phyloP scores from a whole-genome alignment of 768 basidiomycete species.

The Ephemerocybe angulata region DNA sequence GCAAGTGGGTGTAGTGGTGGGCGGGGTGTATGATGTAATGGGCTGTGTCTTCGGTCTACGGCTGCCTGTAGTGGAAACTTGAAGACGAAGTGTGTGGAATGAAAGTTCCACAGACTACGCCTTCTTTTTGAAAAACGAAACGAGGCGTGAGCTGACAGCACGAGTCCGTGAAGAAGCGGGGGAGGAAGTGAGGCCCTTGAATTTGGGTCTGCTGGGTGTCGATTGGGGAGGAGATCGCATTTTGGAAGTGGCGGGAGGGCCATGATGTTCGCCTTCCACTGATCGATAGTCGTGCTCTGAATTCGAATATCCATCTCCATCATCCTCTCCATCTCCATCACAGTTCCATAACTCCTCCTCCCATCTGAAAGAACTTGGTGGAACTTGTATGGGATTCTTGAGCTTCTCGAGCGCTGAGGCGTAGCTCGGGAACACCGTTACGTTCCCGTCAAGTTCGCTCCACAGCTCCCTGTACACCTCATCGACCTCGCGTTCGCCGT shows the following conservation, averaged over 20 bases:
- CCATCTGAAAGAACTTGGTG: background rate
- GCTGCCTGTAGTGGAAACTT: too few species aligned
- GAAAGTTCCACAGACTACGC: too few species aligned
- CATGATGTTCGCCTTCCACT: background rate
- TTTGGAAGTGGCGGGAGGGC: background rate
- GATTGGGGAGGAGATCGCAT: background rate
- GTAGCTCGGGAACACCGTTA: slow-evolving; percentile 15
- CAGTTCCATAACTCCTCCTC: background rate
- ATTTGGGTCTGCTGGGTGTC: background rate
- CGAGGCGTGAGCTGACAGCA: background rate
- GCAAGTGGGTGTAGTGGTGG: too few species aligned
- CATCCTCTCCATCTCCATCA: background rate
- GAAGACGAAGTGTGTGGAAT: too few species aligned
- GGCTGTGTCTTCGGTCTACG: too few species aligned
- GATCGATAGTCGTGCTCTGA: too few species aligned
- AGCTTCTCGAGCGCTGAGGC: slow-evolving; percentile 12
- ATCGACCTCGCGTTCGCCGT: slow-evolving; percentile 9
- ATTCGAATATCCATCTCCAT: background rate
- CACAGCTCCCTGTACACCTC: slow-evolving; percentile 11
- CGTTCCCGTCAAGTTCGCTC: slow-evolving; percentile 13
- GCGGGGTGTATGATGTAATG: too few species aligned
- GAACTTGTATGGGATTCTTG: slow-evolving; percentile 3
- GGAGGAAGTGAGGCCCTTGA: background rate
- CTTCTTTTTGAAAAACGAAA: slow-evolving; percentile 3
- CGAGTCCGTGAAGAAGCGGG: background rate